These are phyloP conservation scores for Chrysophaeum taylorii DNA, from an alignment of 352 stramenopile genomes.

Conservation along the genomic window DNA sequence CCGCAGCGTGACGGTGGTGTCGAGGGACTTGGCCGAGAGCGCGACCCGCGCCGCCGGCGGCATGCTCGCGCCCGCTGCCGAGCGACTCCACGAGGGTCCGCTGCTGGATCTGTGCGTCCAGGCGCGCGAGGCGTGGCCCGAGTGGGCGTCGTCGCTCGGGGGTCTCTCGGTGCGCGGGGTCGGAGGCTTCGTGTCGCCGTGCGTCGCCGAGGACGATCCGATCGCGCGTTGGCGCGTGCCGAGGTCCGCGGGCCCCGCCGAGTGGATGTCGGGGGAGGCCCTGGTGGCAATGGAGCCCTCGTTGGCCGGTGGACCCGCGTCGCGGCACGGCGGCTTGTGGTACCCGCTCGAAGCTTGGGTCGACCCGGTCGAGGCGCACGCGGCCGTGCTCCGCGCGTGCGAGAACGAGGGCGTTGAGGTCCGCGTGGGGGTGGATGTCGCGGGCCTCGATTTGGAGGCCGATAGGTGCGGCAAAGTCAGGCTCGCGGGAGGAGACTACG, in stretches of 20 bases:
- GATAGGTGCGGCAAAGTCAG: background rate
- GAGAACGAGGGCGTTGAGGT: conserved; percentile 29
- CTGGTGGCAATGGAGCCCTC: conserved; percentile 30
- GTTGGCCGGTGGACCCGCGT: conserved; percentile 22
- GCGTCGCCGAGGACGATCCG: conserved; percentile 24
- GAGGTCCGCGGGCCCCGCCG: conserved; percentile 25
- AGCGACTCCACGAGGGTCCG: conserved; percentile 29
- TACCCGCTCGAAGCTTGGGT: conserved; percentile 37
- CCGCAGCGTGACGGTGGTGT: conserved; percentile 24
- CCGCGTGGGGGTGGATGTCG: conserved; percentile 19
- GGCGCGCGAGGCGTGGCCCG: conserved; percentile 28
- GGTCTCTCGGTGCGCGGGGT: conserved; percentile 4
- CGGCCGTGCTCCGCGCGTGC: conserved; percentile 27
- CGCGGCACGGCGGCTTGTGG: conserved; percentile 38
- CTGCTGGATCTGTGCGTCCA: conserved; percentile 35
- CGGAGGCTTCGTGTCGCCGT: conserved; percentile 33
- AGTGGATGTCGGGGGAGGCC: conserved; percentile 30
- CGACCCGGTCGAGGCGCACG: conserved; percentile 29
- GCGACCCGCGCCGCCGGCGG: conserved; percentile 32
- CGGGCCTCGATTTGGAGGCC: conserved; percentile 4
- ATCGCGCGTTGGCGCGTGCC: conserved; percentile 28
- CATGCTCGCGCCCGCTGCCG: conserved; percentile 36
- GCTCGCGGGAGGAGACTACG: conserved; percentile 25
- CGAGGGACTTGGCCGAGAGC: conserved; percentile 24
- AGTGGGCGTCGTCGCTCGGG: conserved; percentile 29